A percentile compares a stretch with the other conserved stretches of the same genome.
Evolutionary conservation across 306 rosid genomes (phyloP).

Genomic region (Quercus robur): DNA sequence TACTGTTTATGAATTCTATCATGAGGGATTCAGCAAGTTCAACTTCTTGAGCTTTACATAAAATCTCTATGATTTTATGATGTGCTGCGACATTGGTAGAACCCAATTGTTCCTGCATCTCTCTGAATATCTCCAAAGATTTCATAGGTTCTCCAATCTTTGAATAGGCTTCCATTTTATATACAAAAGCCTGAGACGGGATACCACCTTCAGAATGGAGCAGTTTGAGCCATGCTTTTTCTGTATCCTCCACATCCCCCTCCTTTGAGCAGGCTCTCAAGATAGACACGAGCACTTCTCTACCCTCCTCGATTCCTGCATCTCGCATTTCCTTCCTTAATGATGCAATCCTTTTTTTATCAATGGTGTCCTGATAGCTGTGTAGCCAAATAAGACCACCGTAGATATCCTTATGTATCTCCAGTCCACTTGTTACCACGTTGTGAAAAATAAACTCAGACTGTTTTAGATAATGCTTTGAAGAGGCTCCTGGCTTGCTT

Average conservation of each 20-base stretch:
- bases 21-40: constrained; percentile 76
- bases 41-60: constrained; percentile 63
- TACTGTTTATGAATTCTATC: constrained; percentile 57
- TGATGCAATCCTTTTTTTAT: constrained; percentile 62
- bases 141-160: constrained; percentile 66
- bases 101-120: constrained; percentile 59
- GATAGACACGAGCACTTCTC: constrained; percentile 67
- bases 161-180: constrained; percentile 81
- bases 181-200: constrained; percentile 68
- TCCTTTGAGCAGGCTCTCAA: constrained; percentile 77
- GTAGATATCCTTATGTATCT: constrained; percentile 73
- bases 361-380: constrained; percentile 81
- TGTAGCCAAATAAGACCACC: constrained; percentile 92
- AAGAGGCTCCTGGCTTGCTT: constrained; percentile 56
- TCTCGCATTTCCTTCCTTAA: constrained; percentile 64
- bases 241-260: constrained; percentile 69
- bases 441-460: constrained; percentile 88
- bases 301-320: constrained; percentile 66
- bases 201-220: constrained; percentile 35
- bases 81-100: constrained; percentile 53
- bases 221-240: constrained; percentile 65
- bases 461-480: constrained; percentile 79
- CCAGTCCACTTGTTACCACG: constrained; percentile 66
- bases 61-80: constrained; percentile 66
- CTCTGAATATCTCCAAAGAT: constrained; percentile 65